Conservation (phyloP, 2,329 filamentous ascomycete species). For the Ascochyta viciae-villosae region DNA sequence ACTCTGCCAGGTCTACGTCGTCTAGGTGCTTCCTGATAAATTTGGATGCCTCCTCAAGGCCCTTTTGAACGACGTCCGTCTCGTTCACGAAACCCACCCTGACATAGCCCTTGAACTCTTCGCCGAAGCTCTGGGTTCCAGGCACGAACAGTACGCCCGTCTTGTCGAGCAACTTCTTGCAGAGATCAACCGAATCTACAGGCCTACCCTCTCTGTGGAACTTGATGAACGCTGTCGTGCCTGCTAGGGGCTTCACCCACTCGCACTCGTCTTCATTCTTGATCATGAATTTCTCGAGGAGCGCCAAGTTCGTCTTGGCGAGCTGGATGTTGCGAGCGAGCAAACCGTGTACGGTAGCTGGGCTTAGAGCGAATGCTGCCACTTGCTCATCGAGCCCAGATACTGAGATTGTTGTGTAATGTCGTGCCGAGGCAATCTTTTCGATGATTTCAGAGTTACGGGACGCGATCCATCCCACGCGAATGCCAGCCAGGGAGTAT, state of each 20-base stretch:
- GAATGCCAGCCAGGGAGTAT: slow-evolving; percentile 81
- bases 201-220: slow-evolving; percentile 68
- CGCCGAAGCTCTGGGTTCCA: slow-evolving; percentile 75
- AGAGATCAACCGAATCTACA: slow-evolving; percentile 77
- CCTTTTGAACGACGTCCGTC: slow-evolving; percentile 72
- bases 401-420: slow-evolving; percentile 88
- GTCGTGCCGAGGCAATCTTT: slow-evolving; percentile 68
- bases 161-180: slow-evolving; percentile 69
- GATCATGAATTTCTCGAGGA: slow-evolving; percentile 73
- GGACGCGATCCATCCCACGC: slow-evolving; percentile 82
- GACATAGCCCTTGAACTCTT: slow-evolving; percentile 74
- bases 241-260: slow-evolving; percentile 78
- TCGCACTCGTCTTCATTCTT: slow-evolving; percentile 68
- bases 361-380: slow-evolving; percentile 75
- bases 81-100: slow-evolving; percentile 78
- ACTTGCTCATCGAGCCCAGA: slow-evolving; percentile 82
- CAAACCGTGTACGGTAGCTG: slow-evolving; percentile 68
- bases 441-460: slow-evolving; percentile 68
- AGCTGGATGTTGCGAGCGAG: slow-evolving; percentile 70
- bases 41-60: slow-evolving; percentile 61
- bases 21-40: slow-evolving; percentile 66
- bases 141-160: slow-evolving; percentile 78
- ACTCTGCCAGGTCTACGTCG: slow-evolving; percentile 53
- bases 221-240: slow-evolving; percentile 79
- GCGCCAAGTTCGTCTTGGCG: slow-evolving; percentile 69